Evolutionary conservation across 2,329 filamentous ascomycete genomes (phyloP).

Genomic region (Ambrosiella xylebori): DNA sequence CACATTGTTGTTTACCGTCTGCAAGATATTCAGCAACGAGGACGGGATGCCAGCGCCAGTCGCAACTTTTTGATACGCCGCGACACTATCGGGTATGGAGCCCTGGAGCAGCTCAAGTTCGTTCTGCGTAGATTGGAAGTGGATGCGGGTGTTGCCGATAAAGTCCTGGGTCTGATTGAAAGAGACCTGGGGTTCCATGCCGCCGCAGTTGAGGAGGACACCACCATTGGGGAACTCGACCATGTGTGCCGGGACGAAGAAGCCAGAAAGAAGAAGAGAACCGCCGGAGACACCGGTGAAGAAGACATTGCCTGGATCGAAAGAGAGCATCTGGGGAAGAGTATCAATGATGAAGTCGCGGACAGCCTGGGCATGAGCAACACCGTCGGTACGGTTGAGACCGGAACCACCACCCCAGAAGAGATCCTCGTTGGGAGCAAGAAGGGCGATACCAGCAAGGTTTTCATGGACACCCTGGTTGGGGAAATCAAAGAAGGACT

Average conservation of each 20-base stretch:
- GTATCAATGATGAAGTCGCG: constrained; percentile 36
- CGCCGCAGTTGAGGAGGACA: constrained; percentile 40
- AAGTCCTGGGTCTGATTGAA: constrained; percentile 27
- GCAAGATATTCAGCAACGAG: constrained; percentile 30
- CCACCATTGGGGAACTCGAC: constrained; percentile 31
- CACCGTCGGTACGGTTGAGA: constrained; percentile 36
- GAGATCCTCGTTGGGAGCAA: constrained; percentile 35
- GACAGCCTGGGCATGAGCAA: constrained; percentile 37
- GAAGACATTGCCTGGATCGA: constrained; percentile 33
- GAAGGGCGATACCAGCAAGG: constrained; percentile 34
- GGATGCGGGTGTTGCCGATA: constrained; percentile 30
- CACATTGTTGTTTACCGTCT: constrained; percentile 40
- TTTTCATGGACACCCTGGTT: constrained; percentile 34
- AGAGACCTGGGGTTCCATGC: constrained; percentile 32
- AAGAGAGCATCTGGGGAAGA: constrained; percentile 35
- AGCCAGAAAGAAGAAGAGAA: constrained; percentile 34
- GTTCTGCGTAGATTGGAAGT: constrained; percentile 37
- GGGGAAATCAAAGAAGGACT: constrained; percentile 40
- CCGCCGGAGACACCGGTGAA: constrained; percentile 43
- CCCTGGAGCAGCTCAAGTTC: constrained; percentile 33
- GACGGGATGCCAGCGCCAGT: constrained; percentile 25
- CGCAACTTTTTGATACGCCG: constrained; percentile 33
- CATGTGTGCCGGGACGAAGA: constrained; percentile 40
- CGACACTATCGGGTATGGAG: constrained; percentile 32
- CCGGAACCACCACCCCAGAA: constrained; percentile 41